Evolutionary conservation across 75 land plant genomes (phyloP).

Genomic region (Cryptomeria japonica): DNA sequence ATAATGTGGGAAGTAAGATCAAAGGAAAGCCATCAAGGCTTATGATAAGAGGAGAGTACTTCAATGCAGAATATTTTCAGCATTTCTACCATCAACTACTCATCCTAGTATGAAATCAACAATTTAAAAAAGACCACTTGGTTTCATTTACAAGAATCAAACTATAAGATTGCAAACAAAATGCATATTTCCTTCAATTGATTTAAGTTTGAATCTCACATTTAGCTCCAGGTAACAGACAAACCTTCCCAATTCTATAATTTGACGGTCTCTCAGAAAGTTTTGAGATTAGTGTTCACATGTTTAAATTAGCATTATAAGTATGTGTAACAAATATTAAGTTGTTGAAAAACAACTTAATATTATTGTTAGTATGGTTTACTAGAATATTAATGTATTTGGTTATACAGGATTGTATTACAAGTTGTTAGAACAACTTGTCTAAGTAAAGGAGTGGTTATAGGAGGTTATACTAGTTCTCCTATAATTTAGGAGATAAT

Average conservation of each 20-base stretch:
- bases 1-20: background rate
- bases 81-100: background rate
- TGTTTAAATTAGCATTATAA: too few species aligned
- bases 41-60: background rate
- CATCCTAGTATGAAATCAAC: background rate
- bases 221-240: background rate
- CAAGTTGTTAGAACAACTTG: too few species aligned
- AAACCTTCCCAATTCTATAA: slow-evolving; percentile 76
- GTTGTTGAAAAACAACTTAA: too few species aligned
- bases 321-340: too few species aligned
- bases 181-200: background rate
- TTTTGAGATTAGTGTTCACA: too few species aligned
- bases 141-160: background rate
- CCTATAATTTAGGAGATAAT: too few species aligned
- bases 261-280: slow-evolving; percentile 47
- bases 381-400: too few species aligned
- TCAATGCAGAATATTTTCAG: background rate
- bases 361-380: too few species aligned
- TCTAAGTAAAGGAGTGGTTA: too few species aligned
- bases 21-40: background rate
- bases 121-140: background rate
- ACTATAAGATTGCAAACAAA: background rate
- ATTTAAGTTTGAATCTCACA: background rate
- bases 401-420: too few species aligned
- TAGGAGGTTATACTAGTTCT: too few species aligned